These are phyloP conservation scores for Talaromyces sp. DNA, from an alignment of 2,329 filamentous ascomycete genomes.

Conservation along the genomic window DNA sequence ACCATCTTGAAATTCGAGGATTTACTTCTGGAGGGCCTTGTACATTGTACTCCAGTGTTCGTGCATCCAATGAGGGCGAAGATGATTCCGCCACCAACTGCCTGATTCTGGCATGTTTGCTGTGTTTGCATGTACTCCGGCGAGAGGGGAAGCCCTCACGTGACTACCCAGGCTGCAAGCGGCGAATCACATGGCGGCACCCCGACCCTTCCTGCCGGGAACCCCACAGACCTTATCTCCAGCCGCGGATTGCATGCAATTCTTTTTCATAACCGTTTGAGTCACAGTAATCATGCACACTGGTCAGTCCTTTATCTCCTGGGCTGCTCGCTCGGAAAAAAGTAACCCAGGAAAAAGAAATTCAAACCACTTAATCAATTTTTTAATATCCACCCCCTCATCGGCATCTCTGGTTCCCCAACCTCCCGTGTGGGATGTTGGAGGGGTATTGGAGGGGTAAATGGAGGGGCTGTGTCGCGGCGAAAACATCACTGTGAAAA, in stretches of 20 bases:
- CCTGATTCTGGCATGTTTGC: constrained; percentile 4
- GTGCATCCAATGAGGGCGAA: not conserved
- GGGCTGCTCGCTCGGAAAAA: too few relatives aligned
- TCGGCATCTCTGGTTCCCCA: constrained; percentile 2
- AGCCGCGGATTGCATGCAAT: constrained; percentile 2
- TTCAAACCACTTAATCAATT: not conserved
- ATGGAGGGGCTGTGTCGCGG: not conserved
- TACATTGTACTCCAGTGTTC: too few relatives aligned
- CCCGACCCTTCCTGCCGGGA: not conserved
- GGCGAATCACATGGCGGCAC: constrained; percentile 1
- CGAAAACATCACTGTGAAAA: too few relatives aligned
- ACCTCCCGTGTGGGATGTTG: not conserved
- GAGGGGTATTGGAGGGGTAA: not conserved
- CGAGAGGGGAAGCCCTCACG: constrained; percentile 10
- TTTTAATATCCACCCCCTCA: not conserved
- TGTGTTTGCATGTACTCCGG: not conserved
- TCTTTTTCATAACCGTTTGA: constrained; percentile 20
- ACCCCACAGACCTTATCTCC: constrained; percentile 20
- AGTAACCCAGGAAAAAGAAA: not conserved
- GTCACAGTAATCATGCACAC: constrained; percentile 15
- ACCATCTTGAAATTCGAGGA: not conserved
- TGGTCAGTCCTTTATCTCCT: constrained; percentile 6
- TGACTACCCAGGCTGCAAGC: constrained; percentile 13
- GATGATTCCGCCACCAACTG: constrained; percentile 15
- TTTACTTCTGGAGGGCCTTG: too few relatives aligned